phyloP scores from a whole-genome alignment of 2,329 filamentous ascomycete species.

The Torrubiellomyces zombiae region DNA sequence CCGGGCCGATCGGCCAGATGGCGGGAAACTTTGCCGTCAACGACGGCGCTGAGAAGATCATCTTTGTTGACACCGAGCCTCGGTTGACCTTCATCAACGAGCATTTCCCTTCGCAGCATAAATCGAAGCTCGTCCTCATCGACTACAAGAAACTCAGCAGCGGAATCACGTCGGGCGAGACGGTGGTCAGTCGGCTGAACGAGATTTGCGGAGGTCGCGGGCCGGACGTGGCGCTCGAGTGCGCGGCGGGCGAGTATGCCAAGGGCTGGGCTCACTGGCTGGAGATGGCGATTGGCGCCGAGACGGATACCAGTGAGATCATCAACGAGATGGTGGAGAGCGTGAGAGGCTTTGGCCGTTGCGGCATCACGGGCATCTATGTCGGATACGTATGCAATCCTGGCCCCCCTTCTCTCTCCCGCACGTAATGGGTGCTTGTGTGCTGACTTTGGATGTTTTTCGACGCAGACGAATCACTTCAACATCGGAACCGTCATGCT shows the following conservation, averaged over 20 bases:
- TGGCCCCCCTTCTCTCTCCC: not conserved
- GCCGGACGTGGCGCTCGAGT: conserved; percentile 59
- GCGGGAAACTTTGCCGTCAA: conserved; percentile 55
- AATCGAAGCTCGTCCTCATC: conserved; percentile 44
- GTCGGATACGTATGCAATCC: conserved; percentile 35
- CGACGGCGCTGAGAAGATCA: conserved; percentile 60
- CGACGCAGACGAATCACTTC: conserved; percentile 54
- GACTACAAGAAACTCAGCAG: conserved; percentile 47
- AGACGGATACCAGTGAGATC: conserved; percentile 74
- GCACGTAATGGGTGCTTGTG: too few species aligned
- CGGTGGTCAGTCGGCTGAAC: conserved; percentile 56
- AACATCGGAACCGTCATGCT: conserved; percentile 76
- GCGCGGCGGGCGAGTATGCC: conserved; percentile 42
- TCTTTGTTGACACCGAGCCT: conserved; percentile 61
- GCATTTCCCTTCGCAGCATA: conserved; percentile 34
- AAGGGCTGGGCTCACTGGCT: conserved; percentile 45
- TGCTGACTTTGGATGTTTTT: too few species aligned
- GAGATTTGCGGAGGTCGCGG: conserved; percentile 56
- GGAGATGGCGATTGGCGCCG: conserved; percentile 44
- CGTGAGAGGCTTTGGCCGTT: conserved; percentile 55
- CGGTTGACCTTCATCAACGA: conserved; percentile 51
- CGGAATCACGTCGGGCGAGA: conserved; percentile 39
- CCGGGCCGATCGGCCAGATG: conserved; percentile 78
- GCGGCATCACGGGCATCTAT: conserved; percentile 60
- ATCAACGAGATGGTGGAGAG: conserved; percentile 65